phyloP scores from a whole-genome alignment of 1,284 basidiomycete species.

The Peniophora sp. region DNA sequence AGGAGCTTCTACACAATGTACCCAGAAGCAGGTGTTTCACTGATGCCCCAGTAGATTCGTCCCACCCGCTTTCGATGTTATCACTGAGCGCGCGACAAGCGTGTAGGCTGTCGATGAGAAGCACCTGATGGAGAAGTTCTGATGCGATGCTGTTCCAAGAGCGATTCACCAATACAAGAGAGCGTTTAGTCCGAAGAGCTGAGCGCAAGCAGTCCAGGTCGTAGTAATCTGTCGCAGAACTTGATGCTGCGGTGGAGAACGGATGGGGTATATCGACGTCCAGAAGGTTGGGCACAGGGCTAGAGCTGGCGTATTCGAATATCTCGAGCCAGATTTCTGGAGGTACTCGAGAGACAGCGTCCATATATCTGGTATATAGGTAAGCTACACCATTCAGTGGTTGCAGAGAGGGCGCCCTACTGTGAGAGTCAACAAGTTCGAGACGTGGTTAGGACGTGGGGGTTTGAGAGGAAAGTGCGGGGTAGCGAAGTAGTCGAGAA shows the following conservation, averaged over 20 bases:
- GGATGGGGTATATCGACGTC: constrained; percentile 1
- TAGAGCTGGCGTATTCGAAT: constrained; percentile 2
- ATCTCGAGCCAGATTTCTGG: constrained; percentile 7
- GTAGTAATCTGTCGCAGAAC: constrained; percentile 1
- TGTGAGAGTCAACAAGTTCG: no score
- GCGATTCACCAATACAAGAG: constrained; percentile 6
- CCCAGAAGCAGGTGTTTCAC: not conserved
- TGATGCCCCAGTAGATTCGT: not conserved
- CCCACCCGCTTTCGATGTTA: not conserved
- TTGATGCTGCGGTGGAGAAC: not conserved
- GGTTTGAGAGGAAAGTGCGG: no score
- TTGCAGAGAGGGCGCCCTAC: no score
- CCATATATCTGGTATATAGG: no score
- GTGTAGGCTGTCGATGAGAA: constrained; percentile 1
- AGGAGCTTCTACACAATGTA: not conserved
- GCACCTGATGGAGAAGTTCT: constrained; percentile 3
- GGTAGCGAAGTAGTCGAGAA: no score
- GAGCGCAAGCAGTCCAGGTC: not conserved
- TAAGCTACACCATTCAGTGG: no score
- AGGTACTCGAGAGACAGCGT: not conserved
- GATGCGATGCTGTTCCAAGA: constrained; percentile 3
- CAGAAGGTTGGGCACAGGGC: not conserved
- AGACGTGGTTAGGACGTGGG: no score
- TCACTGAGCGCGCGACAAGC: not conserved
- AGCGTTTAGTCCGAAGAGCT: constrained; percentile 4